Evolutionary conservation across 495 filamentous ascomycete genomes (phyloP), one percentile per base, ranked within the genome.

Genomic region (Penicillium nucicola): DNA sequence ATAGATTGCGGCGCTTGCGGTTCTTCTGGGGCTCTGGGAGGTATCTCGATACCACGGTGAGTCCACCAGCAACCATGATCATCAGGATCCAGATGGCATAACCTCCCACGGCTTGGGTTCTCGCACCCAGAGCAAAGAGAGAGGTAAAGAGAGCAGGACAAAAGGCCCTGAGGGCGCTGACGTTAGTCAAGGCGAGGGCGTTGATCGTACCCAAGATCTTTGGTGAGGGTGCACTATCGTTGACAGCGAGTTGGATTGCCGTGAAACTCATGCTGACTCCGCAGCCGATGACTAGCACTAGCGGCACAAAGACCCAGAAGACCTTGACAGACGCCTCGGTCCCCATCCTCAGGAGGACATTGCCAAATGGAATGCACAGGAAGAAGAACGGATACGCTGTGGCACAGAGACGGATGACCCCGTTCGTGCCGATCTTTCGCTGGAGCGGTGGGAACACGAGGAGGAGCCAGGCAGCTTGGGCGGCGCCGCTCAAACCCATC

Each of bases 251-350:
- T 70, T 88, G 85, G 18, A 81, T 73, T 6, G 75, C 81, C 13
- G 84, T 87, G 55, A 87, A 88, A 3, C 77, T 75, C 84, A 89
- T 88, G 35, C 75, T 78, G 0, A 88, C 79, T 13, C 83, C 84
- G 15, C 76, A 74, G 0, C 81, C 82, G 1, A 80, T 14, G 1
- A 69, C 62, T 22, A 80, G 49, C 7, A 66, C 10, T 0, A 57
- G 20, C 1, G 76, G 75, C 0, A 66, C 61, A 0, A 77, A 32
- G n/a, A 79, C 52, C 84, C 83, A 88, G 54, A 89, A 88, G 0
- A 58, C 43, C 0, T 57, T 64, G 33, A 53, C 20, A 9, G 63
- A 47, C 12, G 30, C 55, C 0, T 64, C 60, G 22, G 61, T 56
- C 5, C 60, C 73, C 0, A 60, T 31, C 2, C 77, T 71, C n/a